Evolutionary conservation across 306 rosid species (phyloP), one percentile per base, ranked within the genome.

Genomic region (Cicer chorassanicum): DNA sequence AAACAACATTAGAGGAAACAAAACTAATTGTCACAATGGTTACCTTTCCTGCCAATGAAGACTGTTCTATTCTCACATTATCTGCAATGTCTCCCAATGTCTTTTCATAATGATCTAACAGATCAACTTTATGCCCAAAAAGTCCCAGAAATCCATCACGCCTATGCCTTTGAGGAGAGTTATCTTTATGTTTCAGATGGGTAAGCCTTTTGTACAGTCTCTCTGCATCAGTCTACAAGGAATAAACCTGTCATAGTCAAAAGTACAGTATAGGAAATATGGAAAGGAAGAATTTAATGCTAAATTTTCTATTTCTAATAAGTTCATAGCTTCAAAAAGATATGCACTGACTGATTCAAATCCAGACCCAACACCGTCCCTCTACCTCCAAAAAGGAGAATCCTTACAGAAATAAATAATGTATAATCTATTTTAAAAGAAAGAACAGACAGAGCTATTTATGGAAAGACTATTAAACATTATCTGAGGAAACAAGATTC

Each of bases 11-110:
- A n/a, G 6, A 34, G 51, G 50, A 65, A 75, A 74, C 59, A 65
- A 45, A 54, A 51, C 19, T 21, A 60, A 57, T 41, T 38, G 40
- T 50, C 15, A 36, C 71, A 44, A 71, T 59, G 68, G 42, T 21
- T 76, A 92, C 97, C 96, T 88, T 88, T 80, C 85, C 92, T 57
- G 73, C 66, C 74, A 82, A 34, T 7, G 87, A 81, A 65, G 88
- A 69, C 72, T 86, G 88, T 82, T 92, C 96, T 73, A 74, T 73
- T 84, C 90, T 85, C 81, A 88, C 78, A 62, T 78, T 81, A 77
- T 88, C 86, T 70, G 83, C 90, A 79, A 89, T 59, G 72, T 84
- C 83, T 75, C 80, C 88, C 87, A 89, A 73, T 76, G 84, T 84
- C 86, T 71, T 85, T 80, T 87, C 89, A 70, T 76, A 87, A 57